These are phyloP conservation scores for Helicocarpus griseus DNA, from an alignment of 2,329 filamentous ascomycete species.

Conservation along the genomic window DNA sequence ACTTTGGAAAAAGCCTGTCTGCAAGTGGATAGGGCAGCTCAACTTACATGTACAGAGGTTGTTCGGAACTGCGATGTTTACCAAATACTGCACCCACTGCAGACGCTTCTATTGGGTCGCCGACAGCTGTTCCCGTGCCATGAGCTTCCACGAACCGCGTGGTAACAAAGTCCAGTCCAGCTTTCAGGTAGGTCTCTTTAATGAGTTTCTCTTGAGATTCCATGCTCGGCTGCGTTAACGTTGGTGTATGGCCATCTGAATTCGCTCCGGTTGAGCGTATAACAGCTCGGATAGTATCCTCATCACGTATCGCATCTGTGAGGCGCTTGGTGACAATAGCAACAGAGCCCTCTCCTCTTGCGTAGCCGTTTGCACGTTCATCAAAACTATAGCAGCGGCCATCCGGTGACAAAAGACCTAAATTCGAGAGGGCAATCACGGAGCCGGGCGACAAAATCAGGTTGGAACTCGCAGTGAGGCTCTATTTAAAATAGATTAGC, in stretches of 20 bases:
- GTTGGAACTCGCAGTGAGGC: constrained; percentile 16
- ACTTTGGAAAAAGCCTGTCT: too few species aligned
- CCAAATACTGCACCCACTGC: constrained; percentile 10
- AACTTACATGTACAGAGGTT: not conserved
- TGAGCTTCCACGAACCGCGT: constrained; percentile 19
- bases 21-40: not conserved
- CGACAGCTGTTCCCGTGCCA: constrained; percentile 31
- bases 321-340: constrained; percentile 32
- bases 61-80: not conserved
- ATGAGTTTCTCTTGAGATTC: constrained; percentile 21
- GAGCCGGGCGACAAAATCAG: constrained; percentile 14
- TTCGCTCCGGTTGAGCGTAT: constrained; percentile 31
- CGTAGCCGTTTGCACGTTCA: constrained; percentile 32
- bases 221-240: constrained; percentile 31
- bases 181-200: constrained; percentile 13
- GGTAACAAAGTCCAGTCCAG: constrained; percentile 10
- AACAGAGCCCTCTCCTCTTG: constrained; percentile 34
- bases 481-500: constrained; percentile 3
- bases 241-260: constrained; percentile 33
- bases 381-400: constrained; percentile 23
- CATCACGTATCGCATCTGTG: constrained; percentile 28
- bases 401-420: constrained; percentile 14
- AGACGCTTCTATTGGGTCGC: constrained; percentile 15
- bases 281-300: constrained; percentile 33
- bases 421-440: constrained; percentile 12